Base-by-base conservation (phyloP, 164 flowering plant genomes). In the Akebia trifoliata region DNA sequence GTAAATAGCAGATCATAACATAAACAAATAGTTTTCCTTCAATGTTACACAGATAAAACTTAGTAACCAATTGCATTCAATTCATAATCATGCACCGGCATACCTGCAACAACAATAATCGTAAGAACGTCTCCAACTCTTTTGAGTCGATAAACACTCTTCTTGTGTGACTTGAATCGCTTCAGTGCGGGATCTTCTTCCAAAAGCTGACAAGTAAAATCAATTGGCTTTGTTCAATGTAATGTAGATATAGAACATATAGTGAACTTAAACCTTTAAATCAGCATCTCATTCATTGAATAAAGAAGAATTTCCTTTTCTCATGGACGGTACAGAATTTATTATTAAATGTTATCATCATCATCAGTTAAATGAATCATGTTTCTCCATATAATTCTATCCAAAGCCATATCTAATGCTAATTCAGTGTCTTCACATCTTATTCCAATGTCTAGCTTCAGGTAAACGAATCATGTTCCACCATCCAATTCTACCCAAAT, bases 61-160 rank as follows among this genome's bases (percentile, higher is more conserved):
- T 28, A 20, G 11, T 29, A 22, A 42, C 9, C 17, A 22, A 56
- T 0, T 26, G 9, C 7, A 18, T 21, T 8, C 6, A 42, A 38
- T 36, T 15, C 21, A 30, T 22, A 48, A 17, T 10, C n/a, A 32
- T 24, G 26, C 22, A 53, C 7, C 7, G 51, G 24, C 74, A 40
- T 82, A 90, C 97, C 89, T 58, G 95, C 85, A 59, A 84, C 84
- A 60, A 81, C 89, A 63, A 81, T 76, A 62, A 84, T 40, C 31
- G 86, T 81, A 42, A 84, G 79, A 57, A 78, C 80, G 72, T 87
- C 87, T 43, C 89, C 91, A 26, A 85, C n/a, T 62, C 74, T 76
- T 72, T 82, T 87, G 30, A 87, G 29, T 29, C 61, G 56, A 68
- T 59, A 1, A 21, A 84, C 82, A 60, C 67, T 29, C 66, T 78